Evolutionary conservation across 2,329 filamentous ascomycete species (phyloP), one percentile per base, ranked within the genome.

Genomic region (Alternaria incomplexa): DNA sequence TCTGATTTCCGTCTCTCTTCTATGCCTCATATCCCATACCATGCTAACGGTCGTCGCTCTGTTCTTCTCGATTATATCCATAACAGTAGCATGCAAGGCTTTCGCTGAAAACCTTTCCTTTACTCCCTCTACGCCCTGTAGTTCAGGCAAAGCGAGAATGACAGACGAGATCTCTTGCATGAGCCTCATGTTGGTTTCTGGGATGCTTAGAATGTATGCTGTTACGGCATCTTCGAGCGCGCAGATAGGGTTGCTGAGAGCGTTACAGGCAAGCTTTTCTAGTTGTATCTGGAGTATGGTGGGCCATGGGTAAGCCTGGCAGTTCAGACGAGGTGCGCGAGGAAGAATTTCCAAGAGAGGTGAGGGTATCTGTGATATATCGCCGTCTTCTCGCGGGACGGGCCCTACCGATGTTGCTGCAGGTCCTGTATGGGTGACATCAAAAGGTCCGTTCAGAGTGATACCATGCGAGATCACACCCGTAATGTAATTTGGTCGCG

Each of bases 231-330:
- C 54, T 10, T 55, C 58, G 28, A 61, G 58, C 8, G 58, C 58
- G 44, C 58, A 61, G 43, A 61, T 56, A 12, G 58, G 58, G 17
- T 61, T 61, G 44, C 26, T 58, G 28, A 61, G 56, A n/a, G 58
- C 53, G 36, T 61, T 61, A 15, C 30, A 32, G 28, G 53, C 47
- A 13, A 51, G 47, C 47, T 51, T 51, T 28, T 51, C 47, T 32
- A 51, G 47, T 32, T 51, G 54, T 15, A 51, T 5, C 25, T 61
- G 53, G 10, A 62, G 36, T 28, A 52, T 51, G 15, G 25, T 30
- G 25, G 54, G 45, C 45, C 48, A 61, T 17, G 44, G n/a, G 26
- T 57, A 47, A 51, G 47, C 7, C 47, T 6, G 47, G 1, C 47
- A 51, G 8, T 51, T 51, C 47, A 51, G 47, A 15, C 47, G 47